Evolutionary conservation across 2,329 filamentous ascomycete genomes (phyloP).

Genomic region (Hypoxylon rubiginosum): DNA sequence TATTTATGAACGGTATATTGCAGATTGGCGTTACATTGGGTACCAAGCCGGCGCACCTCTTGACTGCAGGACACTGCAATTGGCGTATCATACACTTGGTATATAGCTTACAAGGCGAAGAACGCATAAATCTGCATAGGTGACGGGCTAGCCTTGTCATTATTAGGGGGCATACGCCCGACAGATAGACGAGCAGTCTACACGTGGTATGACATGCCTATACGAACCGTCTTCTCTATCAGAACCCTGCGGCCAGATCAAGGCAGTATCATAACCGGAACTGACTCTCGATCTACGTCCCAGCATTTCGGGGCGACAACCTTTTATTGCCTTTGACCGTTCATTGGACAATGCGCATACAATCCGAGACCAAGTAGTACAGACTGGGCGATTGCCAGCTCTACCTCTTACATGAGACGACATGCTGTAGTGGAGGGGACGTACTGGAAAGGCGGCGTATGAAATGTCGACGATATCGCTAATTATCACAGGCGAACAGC

Average conservation of each 20-base stretch:
- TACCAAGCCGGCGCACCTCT: background rate
- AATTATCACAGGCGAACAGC: constrained; percentile 7
- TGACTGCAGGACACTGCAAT: background rate
- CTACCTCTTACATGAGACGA: background rate
- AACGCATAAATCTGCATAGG: constrained; percentile 1
- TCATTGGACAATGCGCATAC: constrained; percentile 3
- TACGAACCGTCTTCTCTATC: constrained; percentile 2
- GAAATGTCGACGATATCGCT: background rate
- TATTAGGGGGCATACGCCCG: background rate
- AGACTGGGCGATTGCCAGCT: constrained; percentile 5
- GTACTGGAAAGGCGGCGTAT: background rate
- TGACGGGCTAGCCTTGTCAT: constrained; percentile 6
- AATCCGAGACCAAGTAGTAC: background rate
- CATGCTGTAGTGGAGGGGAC: constrained; percentile 7
- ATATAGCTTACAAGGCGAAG: background rate
- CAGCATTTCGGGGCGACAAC: constrained; percentile 12
- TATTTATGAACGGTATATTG: background rate
- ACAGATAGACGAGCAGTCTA: background rate
- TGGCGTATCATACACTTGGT: background rate
- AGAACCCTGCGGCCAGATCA: background rate
- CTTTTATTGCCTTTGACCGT: background rate
- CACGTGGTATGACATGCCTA: background rate
- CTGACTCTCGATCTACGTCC: background rate
- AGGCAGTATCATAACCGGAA: background rate
- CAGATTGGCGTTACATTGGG: constrained; percentile 2